Base-by-base conservation (phyloP, 2,329 filamentous ascomycete species). In the Sordariomycetes sp. region DNA sequence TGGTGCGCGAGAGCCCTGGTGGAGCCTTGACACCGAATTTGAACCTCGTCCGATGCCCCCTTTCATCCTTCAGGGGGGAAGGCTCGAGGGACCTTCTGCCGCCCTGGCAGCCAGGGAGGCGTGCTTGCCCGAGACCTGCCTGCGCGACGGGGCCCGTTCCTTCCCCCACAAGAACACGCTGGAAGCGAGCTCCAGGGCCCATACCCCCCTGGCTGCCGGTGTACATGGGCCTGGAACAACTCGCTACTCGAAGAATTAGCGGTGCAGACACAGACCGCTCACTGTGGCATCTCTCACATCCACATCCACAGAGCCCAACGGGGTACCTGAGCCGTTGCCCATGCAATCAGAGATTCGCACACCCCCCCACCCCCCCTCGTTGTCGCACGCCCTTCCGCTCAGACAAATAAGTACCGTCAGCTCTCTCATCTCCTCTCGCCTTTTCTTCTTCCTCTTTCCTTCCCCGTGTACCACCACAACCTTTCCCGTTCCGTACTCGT, bases 361-460 rank as follows among this genome's bases (percentile, higher is more conserved):
- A 51, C 32, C 59, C 51, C 50, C 58, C 59, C 55, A 61, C 63
- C 62, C 61, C 55, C 58, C n/a, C 28, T 43, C 35, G 60, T 58
- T 50, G 35, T 55, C 54, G 61, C 60, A 62, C 63, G 48, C 55
- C 55, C 55, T 53, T 40, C 22, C 46, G 24, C 35, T 57, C 46
- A 53, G 50, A 61, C 70, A 66, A 73, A 75, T 75, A 75, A 74
- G 72, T 73, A 76, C 68, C 71, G 68, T 66, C 64, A 69, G 65
- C 67, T 60, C 67, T 71, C 71, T 68, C 68, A 54, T 64, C 59
- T 61, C 59, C 58, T 61, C 59, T 60, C 60, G 60, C 64, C 62
- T 64, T 66, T 69, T 65, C 63, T 64, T 66, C 64, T 67, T 64
- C 63, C 66, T 67, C 66, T 65, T 66, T 65, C 46, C 65, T 64